Base-by-base conservation (phyloP, 768 basidiomycete genomes). In the Pulveroboletus frians region DNA sequence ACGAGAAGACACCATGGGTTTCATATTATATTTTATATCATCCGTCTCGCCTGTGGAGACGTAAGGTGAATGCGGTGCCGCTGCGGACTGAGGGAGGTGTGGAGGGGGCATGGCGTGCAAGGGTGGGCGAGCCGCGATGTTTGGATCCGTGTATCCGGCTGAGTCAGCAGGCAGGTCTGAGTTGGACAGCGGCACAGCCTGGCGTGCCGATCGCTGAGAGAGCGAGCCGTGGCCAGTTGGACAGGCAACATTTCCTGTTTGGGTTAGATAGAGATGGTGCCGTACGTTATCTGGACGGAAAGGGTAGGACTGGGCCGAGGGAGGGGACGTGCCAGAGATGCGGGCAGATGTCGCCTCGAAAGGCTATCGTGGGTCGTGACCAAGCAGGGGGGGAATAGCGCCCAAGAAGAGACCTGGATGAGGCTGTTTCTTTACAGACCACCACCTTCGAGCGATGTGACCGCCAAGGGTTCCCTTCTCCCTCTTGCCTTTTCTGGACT, bases 391-490 rank as follows among this genome's bases (percentile, higher is more conserved):
- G 30, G 39, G 40, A 44, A 47, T 58, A 46, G 66, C 66, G 64
- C 64, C 51, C 61, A 57, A 43, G 54, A 62, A 62, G 30, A 39
- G 53, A 32, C 45, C 50, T 43, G 46, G 54, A 51, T 43, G 47
- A 59, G 57, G 56, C 51, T 52, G 56, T 56, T 55, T 44, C 29
- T 43, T 41, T 48, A 29, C 38, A 49, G 57, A 55, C 43, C 43
- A 47, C 36, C 56, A 50, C 36, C 60, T 64, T 58, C 63, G 64
- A 63, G 61, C 53, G 58, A 63, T 64, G 62, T 65, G 61, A 63
- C 62, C 53, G 62, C 61, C 62, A 63, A 63, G 56, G 58, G 56
- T 50, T 51, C 51, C 26, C 42, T 43, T 58, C 51, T 47, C 4
- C 9, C 50, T 23, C 38, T 44, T 60, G 17, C 65, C 59, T 50